Conservation (phyloP, 257 asterid genomes). For the Solanum rostratum region DNA sequence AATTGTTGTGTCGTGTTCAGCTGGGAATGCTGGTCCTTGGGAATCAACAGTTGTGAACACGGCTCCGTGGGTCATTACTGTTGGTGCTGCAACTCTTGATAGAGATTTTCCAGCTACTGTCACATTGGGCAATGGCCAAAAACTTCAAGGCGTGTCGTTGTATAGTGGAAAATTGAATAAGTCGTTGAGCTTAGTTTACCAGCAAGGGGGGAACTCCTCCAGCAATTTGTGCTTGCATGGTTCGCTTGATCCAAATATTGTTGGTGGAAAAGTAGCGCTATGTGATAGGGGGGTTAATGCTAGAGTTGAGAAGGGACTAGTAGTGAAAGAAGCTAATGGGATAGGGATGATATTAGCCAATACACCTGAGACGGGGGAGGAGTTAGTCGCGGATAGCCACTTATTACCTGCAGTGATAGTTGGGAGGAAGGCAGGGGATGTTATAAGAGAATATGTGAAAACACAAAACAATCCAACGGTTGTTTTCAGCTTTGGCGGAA, state of each 20-base stretch:
- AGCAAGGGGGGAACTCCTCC: not conserved
- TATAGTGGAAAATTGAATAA: conserved; percentile 15
- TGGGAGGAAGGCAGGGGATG: not conserved
- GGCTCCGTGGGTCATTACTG: conserved; percentile 47
- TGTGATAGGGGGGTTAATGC: conserved; percentile 6
- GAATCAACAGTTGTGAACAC: conserved; percentile 20
- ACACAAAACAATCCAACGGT: not conserved
- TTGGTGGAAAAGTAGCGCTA: not conserved
- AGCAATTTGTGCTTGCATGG: conserved; percentile 4
- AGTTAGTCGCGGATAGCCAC: conserved; percentile 4
- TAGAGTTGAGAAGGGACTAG: conserved; percentile 1
- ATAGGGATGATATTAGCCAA: conserved; percentile 9
- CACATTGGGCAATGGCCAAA: conserved; percentile 15
- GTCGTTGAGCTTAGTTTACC: conserved; percentile 12
- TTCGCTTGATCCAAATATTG: not conserved
- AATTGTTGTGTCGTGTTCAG: conserved; percentile 35
- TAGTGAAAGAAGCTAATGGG: conserved; percentile 1
- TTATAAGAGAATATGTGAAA: not conserved
- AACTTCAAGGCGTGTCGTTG: conserved; percentile 21
- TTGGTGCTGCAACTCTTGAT: conserved; percentile 36
- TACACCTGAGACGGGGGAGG: not conserved
- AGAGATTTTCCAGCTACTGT: conserved; percentile 33
- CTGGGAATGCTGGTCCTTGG: conserved; percentile 38
- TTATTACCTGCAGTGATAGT: conserved; percentile 4
- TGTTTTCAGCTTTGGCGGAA: not conserved